Base-by-base conservation (phyloP, 2,329 filamentous ascomycete species). In the Aspergillus bombycis region DNA sequence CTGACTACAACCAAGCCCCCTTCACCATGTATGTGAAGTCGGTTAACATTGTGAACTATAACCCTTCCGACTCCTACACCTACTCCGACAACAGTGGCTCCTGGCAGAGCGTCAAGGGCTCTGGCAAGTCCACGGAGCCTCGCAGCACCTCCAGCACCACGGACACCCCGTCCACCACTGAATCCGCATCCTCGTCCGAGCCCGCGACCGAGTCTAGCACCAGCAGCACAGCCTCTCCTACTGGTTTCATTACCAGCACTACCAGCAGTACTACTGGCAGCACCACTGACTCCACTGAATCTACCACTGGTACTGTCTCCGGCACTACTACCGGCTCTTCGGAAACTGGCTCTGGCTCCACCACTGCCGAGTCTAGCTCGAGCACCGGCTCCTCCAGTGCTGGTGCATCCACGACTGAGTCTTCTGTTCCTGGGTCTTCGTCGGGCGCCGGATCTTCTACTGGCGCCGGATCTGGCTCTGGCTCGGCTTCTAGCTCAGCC, bases 1-100 rank as follows among this genome's bases (percentile, higher is more conserved):
- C 90, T 34, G 84, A 93, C 73, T 94, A 89, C 75, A 73, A 75
- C 50, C 72, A 86, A 26, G 89, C 82, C 0, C 91, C 91, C 0
- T 94, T 87, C 80, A 88, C 83, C 68, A 94, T 94, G 91, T 88
- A 86, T 62, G 84, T 94, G 66, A 86, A 91, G 81, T 86, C 83
- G 36, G 79, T 88, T 30, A 82, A 82, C 34, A 82, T 85, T 59
- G 71, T 78, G 65, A 87, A 85, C 56, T 48, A 45, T 38, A 62
- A 19, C 28, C 60, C 60, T 1, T 82, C 79, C 60, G 86, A 86
- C 70, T 85, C 88, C 71, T 94, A 93, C 74, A 77, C 83, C 53
- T 93, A 87, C 70, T 81, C 82, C 30, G 90, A 91, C 72, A 79
- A 80, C 45, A 81, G 83, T 1, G 91, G 91, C 58, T 80, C 78